Percentiles rank a stretch among this genome's conserved stretches.
These are phyloP conservation scores for Podaxis sp. DNA, from an alignment of 768 basidiomycete species.

Conservation along the genomic window DNA sequence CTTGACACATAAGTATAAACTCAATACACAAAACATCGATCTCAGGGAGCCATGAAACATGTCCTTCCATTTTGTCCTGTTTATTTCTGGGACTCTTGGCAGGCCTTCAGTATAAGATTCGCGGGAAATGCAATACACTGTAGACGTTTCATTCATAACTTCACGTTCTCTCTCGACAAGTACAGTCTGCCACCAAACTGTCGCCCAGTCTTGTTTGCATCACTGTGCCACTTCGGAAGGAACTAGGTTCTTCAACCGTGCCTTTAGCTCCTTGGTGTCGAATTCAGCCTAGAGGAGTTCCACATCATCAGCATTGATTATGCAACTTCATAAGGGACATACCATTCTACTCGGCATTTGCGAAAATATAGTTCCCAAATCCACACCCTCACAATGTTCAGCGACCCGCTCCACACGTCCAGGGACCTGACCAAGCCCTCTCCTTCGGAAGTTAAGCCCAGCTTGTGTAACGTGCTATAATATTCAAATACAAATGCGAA, in stretches of 20 bases:
- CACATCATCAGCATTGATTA: neutral
- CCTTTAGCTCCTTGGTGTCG: neutral
- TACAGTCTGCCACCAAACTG: too few species aligned
- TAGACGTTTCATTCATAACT: too few species aligned
- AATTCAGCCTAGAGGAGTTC: neutral
- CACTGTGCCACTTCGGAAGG: neutral
- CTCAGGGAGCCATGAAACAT: too few species aligned
- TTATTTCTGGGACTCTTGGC: too few species aligned
- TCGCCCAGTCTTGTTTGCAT: neutral
- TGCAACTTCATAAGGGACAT: neutral
- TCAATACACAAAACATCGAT: too few species aligned
- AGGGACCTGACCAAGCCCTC: slow-evolving; percentile 8
- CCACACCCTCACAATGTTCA: slow-evolving; percentile 30
- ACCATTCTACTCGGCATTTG: slow-evolving; percentile 16
- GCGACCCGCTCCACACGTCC: slow-evolving; percentile 14
- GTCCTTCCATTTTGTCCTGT: too few species aligned
- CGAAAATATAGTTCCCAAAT: slow-evolving; percentile 26
- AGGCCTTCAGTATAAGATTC: too few species aligned
- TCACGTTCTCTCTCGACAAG: too few species aligned
- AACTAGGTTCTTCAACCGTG: neutral
- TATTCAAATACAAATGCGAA: neutral
- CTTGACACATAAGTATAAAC: too few species aligned
- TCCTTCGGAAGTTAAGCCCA: slow-evolving; percentile 25
- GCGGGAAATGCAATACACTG: too few species aligned
- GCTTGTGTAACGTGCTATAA: slow-evolving; percentile 18